A percentile compares a stretch with the other conserved stretches of the same genome.
phyloP scores from a whole-genome alignment of 106 monocot genomes.

The Dendrobium officinale region DNA sequence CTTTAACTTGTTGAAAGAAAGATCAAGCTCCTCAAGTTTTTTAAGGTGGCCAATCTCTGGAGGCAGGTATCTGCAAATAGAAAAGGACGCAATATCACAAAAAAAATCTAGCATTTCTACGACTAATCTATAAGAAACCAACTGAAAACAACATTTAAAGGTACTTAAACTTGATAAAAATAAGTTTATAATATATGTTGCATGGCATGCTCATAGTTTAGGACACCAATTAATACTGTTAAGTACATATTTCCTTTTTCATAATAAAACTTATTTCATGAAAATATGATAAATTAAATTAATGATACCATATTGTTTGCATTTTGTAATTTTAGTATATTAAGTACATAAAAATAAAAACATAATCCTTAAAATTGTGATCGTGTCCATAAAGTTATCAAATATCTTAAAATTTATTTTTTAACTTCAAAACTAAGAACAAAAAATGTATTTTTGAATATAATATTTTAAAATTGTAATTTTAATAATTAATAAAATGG shows the following conservation, averaged over 20 bases:
- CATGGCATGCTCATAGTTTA: too few species aligned
- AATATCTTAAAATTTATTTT: background rate
- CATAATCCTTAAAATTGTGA: background rate
- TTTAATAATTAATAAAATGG: background rate
- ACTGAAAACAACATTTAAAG: background rate
- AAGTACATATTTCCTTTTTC: too few species aligned
- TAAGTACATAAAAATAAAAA: background rate
- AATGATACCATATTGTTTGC: background rate
- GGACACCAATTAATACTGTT: too few species aligned
- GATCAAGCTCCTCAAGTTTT: slow-evolving; percentile 86
- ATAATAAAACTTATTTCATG: too few species aligned
- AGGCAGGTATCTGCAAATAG: slow-evolving; percentile 68
- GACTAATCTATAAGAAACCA: background rate
- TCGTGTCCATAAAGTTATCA: background rate
- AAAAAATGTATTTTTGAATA: background rate
- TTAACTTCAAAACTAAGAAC: background rate
- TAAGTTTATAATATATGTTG: background rate
- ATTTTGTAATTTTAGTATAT: background rate
- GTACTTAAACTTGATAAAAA: background rate
- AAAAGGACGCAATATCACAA: background rate
- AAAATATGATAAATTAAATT: background rate
- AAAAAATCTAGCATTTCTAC: background rate
- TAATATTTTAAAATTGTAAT: too few species aligned
- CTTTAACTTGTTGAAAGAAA: slow-evolving; percentile 97
- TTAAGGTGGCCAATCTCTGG: slow-evolving; percentile 77